phyloP scores from a whole-genome alignment of 1,284 basidiomycete species.

The Rhodotorula sp. region DNA sequence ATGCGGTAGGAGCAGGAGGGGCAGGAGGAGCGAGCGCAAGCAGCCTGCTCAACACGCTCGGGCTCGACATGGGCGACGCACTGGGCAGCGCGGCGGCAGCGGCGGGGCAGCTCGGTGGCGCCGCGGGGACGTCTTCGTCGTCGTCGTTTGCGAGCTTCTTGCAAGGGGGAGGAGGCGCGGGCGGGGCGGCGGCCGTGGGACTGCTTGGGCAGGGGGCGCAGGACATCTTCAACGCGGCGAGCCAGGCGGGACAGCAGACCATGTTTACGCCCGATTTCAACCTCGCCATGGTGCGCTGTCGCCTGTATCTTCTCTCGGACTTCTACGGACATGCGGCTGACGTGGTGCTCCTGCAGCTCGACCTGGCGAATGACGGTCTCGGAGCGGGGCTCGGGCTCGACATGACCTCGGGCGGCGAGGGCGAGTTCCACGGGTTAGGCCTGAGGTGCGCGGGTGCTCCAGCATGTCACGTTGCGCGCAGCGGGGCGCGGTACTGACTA shows the following conservation, averaged over 20 bases:
- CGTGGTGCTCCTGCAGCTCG: constrained; percentile 14
- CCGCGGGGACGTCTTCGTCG: not conserved
- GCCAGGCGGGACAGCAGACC: not conserved
- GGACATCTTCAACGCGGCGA: not conserved
- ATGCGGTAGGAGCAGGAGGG: not conserved
- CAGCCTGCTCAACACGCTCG: constrained; percentile 26
- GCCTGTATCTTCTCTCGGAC: not conserved
- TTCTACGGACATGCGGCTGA: not conserved
- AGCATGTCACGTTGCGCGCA: not conserved
- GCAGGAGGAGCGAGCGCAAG: not conserved
- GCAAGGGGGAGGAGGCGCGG: not conserved
- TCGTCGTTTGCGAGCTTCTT: not conserved
- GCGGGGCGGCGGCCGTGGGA: not conserved
- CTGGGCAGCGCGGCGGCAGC: not conserved
- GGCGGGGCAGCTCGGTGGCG: not conserved
- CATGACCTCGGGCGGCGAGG: constrained; percentile 34
- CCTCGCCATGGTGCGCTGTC: constrained; percentile 35
- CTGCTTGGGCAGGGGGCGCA: not conserved
- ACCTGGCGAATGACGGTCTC: constrained; percentile 38
- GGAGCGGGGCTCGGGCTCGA: constrained; percentile 38
- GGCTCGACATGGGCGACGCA: constrained; percentile 17
- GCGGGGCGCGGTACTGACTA: not conserved
- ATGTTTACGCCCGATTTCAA: constrained; percentile 33
- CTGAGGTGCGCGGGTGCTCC: constrained; percentile 30
- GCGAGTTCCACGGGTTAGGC: constrained; percentile 42